A percentile compares a stretch with the other conserved stretches of the same genome.
Evolutionary conservation across 352 stramenopile genomes (phyloP).

Genomic region (Ochromonadaceae sp.): DNA sequence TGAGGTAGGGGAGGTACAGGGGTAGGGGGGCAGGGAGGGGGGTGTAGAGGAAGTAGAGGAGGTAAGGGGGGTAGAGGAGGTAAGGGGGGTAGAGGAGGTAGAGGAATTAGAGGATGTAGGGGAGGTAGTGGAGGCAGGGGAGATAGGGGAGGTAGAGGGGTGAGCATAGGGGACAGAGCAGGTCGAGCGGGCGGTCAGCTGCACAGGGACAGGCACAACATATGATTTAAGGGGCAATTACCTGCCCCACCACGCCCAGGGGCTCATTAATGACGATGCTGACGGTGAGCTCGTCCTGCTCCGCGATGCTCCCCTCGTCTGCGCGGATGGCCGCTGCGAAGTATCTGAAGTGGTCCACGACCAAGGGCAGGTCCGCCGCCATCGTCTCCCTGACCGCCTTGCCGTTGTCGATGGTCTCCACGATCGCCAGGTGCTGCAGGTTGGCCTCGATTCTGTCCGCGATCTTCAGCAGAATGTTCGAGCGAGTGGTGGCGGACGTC

Average conservation of each 20-base stretch:
- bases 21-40: too few relatives aligned
- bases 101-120: too few relatives aligned
- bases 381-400: slow-evolving; percentile 24
- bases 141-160: too few relatives aligned
- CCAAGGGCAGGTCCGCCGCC: slow-evolving; percentile 20
- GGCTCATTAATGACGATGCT: slow-evolving; percentile 29
- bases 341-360: slow-evolving; percentile 49
- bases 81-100: too few relatives aligned
- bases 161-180: too few relatives aligned
- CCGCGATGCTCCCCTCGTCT: slow-evolving; percentile 40
- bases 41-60: too few relatives aligned
- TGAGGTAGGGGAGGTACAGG: too few relatives aligned
- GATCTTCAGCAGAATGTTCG: slow-evolving; percentile 25
- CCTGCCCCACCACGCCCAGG: slow-evolving; percentile 44
- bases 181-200: too few relatives aligned
- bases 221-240: too few relatives aligned
- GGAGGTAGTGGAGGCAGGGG: too few relatives aligned
- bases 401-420: slow-evolving; percentile 30
- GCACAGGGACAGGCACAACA: too few relatives aligned
- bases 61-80: too few relatives aligned
- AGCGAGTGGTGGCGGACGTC: slow-evolving; percentile 32
- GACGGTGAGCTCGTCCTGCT: slow-evolving; percentile 37
- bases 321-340: slow-evolving; percentile 46
- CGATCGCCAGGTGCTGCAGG: slow-evolving; percentile 20
- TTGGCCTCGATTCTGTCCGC: slow-evolving; percentile 27